These are phyloP conservation scores for Singerocomus rubriflavus DNA, from an alignment of 1,284 basidiomycete species.

Conservation along the genomic window DNA sequence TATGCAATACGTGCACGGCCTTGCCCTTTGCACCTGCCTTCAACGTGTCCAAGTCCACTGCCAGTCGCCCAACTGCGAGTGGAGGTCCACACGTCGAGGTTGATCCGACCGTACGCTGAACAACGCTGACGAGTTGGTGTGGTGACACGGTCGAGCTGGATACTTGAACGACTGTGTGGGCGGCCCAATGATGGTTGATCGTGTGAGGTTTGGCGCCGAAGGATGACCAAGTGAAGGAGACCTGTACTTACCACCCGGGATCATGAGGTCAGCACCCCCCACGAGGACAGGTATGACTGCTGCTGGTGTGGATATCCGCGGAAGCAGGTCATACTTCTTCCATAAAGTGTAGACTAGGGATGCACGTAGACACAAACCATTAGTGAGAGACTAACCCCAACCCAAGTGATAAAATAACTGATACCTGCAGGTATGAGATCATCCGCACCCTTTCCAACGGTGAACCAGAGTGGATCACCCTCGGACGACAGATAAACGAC, in stretches of 20 bases:
- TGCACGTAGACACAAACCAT: not conserved
- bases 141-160: conserved; percentile 37
- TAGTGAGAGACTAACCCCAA: not conserved
- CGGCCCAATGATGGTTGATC: not conserved
- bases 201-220: not conserved
- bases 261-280: conserved; percentile 76
- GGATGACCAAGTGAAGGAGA: not conserved
- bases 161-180: conserved; percentile 53
- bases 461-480: conserved; percentile 83
- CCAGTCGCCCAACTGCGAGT: conserved; percentile 70
- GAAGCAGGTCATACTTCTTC: conserved; percentile 64
- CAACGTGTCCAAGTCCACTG: conserved; percentile 48
- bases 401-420: conserved; percentile 3
- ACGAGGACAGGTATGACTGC: conserved; percentile 62
- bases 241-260: conserved; percentile 62
- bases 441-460: conserved; percentile 61
- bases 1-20: conserved; percentile 65
- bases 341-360: conserved; percentile 65
- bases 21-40: conserved; percentile 60
- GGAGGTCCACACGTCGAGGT: conserved; percentile 43
- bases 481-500: conserved; percentile 62
- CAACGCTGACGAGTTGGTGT: conserved; percentile 57
- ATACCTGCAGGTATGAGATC: conserved; percentile 69
- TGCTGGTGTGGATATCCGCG: conserved; percentile 61
- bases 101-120: conserved; percentile 42